Percentiles rank a stretch among this genome's conserved stretches.
Conservation (phyloP, 2,329 filamentous ascomycete genomes). For the Lachnellula cervina region DNA sequence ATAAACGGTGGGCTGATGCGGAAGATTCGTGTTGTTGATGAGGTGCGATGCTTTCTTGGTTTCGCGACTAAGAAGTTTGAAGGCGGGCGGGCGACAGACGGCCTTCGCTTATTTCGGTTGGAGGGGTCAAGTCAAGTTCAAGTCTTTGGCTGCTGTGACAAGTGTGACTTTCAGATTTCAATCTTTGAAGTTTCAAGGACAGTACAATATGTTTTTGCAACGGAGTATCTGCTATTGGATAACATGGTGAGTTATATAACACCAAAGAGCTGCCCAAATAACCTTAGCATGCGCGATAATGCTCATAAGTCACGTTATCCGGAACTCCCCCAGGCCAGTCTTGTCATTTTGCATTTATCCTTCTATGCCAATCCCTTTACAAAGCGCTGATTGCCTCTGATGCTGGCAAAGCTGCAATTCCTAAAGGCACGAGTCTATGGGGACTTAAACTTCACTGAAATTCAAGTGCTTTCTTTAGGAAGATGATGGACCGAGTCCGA, state of each 20-base stretch:
- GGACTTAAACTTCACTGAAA: too few species aligned
- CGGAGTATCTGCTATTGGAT: too few species aligned
- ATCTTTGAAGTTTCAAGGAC: background rate
- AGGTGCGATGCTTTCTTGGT: background rate
- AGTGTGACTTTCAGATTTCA: background rate
- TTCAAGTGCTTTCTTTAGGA: too few species aligned
- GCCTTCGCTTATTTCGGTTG: background rate
- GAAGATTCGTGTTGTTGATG: background rate
- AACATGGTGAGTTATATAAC: too few species aligned
- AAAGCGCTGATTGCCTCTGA: background rate
- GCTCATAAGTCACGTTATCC: background rate
- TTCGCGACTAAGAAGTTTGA: background rate
- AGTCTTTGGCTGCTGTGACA: background rate
- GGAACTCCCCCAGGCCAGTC: background rate
- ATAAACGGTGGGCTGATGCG: conserved; percentile 12
- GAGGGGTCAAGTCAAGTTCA: too few species aligned
- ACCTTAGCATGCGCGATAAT: background rate
- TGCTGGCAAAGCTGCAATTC: background rate
- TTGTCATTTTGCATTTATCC: conserved; percentile 1
- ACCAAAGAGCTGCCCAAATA: background rate
- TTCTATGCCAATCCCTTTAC: background rate
- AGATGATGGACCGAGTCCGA: too few species aligned
- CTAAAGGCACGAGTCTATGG: too few species aligned
- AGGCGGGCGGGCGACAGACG: background rate
- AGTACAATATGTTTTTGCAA: too few species aligned